Evolutionary conservation across 192 early-diverging fungal species (phyloP), one percentile per base, ranked within the genome.

Genomic region (Polychytrium aggregatum): DNA sequence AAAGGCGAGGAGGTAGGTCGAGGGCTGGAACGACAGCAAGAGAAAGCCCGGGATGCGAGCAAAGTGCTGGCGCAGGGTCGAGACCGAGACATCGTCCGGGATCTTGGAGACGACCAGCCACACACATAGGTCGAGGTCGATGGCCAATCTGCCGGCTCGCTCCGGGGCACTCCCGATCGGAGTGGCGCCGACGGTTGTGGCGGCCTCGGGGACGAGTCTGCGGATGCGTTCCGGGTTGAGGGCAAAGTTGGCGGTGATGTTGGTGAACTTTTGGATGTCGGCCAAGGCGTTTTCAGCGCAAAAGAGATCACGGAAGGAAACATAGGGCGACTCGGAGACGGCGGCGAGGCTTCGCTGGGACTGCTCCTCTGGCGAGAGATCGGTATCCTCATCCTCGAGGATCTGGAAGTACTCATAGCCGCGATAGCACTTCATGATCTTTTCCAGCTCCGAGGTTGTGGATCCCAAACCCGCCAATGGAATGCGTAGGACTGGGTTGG

Each of bases 231-330:
- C 59, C 11, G 44, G 52, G 29, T 29, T 26, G 2, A 17, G 1
- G 11, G 59, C 45, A 57, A 57, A 62, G 6, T 22, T 44, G 20
- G 47, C 47, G 2, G 35, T 18, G 4, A 62, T 39, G 27, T 50
- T 57, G 14, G 48, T 56, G 30, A 17, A 18, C 20, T 48, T 30
- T n/a, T n/a, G 22, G 13, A 62, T 18, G 26, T 62, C 53, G 6
- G 48, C 48, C 16, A 56, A 22, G 2, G 59, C 59, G 3, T 47
- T 20, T 34, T 62, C 53, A 3, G 59, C 59, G 38, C 48, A 50
- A 35, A 55, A 56, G 25, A 57, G 38, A 35, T 62, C 55, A 11
- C 48, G 46, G 36, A 62, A 62, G 37, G 24, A 18, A 5, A 39
- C 49, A 44, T 58, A 62, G 30, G 48, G 38, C n/a, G n/a, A n/a